A percentile compares a stretch with the other conserved stretches of the same genome.
phyloP scores from a whole-genome alignment of 345 rosid genomes.

The Salix brachista region DNA sequence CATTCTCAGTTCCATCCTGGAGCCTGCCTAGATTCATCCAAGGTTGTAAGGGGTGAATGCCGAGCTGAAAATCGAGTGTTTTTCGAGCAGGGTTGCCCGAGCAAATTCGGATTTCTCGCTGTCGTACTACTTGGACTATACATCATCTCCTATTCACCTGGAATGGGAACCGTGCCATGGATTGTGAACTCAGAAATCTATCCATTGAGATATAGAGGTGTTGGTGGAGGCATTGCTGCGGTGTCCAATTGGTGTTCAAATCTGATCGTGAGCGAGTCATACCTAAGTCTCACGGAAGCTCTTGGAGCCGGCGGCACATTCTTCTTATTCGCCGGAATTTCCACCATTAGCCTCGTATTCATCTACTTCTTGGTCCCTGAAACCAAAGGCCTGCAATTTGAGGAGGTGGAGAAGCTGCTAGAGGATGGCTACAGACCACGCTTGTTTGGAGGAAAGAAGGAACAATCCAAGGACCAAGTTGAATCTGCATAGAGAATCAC shows the following conservation, averaged over 20 bases:
- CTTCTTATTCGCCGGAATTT: conserved; percentile 60
- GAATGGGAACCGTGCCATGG: conserved; percentile 93
- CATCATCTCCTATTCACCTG: conserved; percentile 67
- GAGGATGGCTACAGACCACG: conserved; percentile 55
- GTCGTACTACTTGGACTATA: conserved; percentile 57
- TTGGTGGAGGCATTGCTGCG: conserved; percentile 88
- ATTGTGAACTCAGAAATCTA: conserved; percentile 93
- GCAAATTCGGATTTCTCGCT: conserved; percentile 66
- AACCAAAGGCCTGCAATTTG: conserved; percentile 78
- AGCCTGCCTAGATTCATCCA: conserved; percentile 54
- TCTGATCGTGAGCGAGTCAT: conserved; percentile 66
- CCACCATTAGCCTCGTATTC: conserved; percentile 38
- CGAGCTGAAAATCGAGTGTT: conserved; percentile 37
- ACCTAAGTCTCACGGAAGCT: conserved; percentile 57
- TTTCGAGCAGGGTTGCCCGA: conserved; percentile 74
- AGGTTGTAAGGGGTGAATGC: conserved; percentile 33
- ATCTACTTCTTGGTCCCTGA: conserved; percentile 77
- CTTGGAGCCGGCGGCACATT: conserved; percentile 71
- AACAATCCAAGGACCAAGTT: neutral
- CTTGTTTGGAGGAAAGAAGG: conserved; percentile 19
- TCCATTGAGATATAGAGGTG: conserved; percentile 74
- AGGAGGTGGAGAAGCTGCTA: conserved; percentile 76
- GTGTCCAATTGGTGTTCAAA: conserved; percentile 74
- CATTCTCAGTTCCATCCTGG: conserved; percentile 52
- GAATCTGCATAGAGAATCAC: neutral